Conservation (phyloP, 2,329 filamentous ascomycete genomes). For the Mycogone perniciosa region DNA sequence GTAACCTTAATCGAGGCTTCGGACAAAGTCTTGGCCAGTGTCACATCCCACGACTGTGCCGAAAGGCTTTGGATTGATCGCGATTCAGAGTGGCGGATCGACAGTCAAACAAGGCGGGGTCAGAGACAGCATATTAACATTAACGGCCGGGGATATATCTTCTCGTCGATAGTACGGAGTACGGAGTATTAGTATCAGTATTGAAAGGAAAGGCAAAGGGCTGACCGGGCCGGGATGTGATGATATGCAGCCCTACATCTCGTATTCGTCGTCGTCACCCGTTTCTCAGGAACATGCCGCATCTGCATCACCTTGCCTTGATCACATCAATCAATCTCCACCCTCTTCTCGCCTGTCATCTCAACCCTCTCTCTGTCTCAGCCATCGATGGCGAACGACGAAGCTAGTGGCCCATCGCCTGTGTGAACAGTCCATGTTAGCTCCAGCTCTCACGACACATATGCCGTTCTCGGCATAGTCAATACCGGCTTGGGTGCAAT, state of each 20-base stretch:
- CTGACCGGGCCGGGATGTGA: conserved; percentile 6
- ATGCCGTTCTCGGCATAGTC: background rate
- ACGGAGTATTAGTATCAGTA: too few relatives aligned
- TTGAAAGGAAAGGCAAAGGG: too few relatives aligned
- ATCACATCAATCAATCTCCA: too few relatives aligned
- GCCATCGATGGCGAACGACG: too few relatives aligned
- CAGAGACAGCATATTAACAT: too few relatives aligned
- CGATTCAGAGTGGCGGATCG: background rate
- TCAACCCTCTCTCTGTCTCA: too few relatives aligned
- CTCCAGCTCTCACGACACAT: background rate
- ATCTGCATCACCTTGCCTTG: background rate
- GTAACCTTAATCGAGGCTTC: background rate
- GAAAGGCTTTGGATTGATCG: background rate
- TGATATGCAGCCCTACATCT: conserved; percentile 9
- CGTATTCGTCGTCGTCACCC: background rate
- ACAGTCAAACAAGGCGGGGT: background rate
- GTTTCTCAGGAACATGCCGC: background rate
- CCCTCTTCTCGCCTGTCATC: too few relatives aligned
- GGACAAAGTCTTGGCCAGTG: conserved; percentile 9
- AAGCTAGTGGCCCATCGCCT: too few relatives aligned
- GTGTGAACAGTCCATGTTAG: too few relatives aligned
- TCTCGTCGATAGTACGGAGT: too few relatives aligned
- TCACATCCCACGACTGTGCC: conserved; percentile 5
- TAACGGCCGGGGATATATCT: background rate
- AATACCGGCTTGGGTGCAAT: background rate